Percentiles rank a stretch among this genome's conserved stretches.
phyloP scores from a whole-genome alignment of 2,329 filamentous ascomycete genomes.

The Xylaria digitata region DNA sequence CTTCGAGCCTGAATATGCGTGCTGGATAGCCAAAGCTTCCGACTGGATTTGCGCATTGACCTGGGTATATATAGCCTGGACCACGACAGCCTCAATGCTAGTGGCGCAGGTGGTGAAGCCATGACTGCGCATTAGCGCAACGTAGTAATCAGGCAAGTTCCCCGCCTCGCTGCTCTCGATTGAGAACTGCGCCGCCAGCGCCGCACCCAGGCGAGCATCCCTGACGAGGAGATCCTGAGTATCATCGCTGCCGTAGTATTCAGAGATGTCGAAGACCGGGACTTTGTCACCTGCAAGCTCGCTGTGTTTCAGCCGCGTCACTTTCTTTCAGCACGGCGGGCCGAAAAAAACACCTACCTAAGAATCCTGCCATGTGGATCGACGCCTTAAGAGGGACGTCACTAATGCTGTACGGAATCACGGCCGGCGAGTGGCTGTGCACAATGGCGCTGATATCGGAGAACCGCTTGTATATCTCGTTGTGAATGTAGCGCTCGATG shows the following conservation, averaged over 20 bases:
- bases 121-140: conserved; percentile 39
- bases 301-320: neutral
- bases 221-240: conserved; percentile 35
- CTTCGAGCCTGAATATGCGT: neutral
- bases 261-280: conserved; percentile 38
- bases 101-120: conserved; percentile 36
- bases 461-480: conserved; percentile 40
- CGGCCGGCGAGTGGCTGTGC: conserved; percentile 37
- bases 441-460: conserved; percentile 31
- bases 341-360: conserved; percentile 20
- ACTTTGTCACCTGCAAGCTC: conserved; percentile 17
- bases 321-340: neutral
- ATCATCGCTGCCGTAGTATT: conserved; percentile 29
- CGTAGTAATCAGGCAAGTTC: conserved; percentile 2
- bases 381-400: conserved; percentile 31
- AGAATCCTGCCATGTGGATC: conserved; percentile 39
- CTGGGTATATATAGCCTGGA: conserved; percentile 34
- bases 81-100: conserved; percentile 36
- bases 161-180: neutral
- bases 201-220: conserved; percentile 36
- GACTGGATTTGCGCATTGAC: conserved; percentile 31
- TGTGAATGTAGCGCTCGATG: conserved; percentile 40
- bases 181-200: conserved; percentile 33
- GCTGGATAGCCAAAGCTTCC: conserved; percentile 7
- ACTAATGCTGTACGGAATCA: conserved; percentile 33